phyloP scores from a whole-genome alignment of 345 rosid genomes.

The Salix caprea region DNA sequence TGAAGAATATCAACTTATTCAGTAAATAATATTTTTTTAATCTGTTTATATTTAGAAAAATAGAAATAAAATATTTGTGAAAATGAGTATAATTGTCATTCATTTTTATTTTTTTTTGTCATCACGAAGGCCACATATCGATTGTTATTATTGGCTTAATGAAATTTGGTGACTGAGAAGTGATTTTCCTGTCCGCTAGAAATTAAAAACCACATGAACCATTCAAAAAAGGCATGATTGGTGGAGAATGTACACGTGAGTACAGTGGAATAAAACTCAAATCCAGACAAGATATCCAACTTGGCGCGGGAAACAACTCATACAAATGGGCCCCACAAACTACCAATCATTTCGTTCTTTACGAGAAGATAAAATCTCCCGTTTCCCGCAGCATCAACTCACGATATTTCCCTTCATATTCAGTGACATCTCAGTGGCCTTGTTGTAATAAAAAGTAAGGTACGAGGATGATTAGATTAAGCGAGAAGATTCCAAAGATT shows the following conservation, averaged over 20 bases:
- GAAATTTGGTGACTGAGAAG: neutral
- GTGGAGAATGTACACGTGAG: neutral
- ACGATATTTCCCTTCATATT: neutral
- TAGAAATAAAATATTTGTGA: too few relatives aligned
- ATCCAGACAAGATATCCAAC: neutral
- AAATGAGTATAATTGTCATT: too few relatives aligned
- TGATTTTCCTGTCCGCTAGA: neutral
- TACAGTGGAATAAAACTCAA: neutral
- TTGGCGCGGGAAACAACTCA: slow-evolving; percentile 4
- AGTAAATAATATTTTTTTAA: too few relatives aligned
- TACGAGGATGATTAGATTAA: neutral
- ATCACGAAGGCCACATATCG: too few relatives aligned
- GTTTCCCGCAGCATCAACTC: neutral
- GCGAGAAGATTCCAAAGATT: slow-evolving; percentile 23
- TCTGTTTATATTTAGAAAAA: too few relatives aligned
- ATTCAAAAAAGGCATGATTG: neutral
- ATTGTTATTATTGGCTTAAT: too few relatives aligned
- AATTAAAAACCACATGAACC: neutral
- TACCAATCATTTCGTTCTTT: neutral
- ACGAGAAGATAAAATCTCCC: neutral
- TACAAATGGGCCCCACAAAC: neutral
- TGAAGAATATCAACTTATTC: too few relatives aligned
- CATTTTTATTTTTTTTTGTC: too few relatives aligned
- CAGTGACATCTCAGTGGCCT: neutral
- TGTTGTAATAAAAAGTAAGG: neutral